A percentile compares a stretch with the other conserved stretches of the same genome.
Conservation (phyloP, 164 flowering plant genomes). For the Kingdonia uniflora region DNA sequence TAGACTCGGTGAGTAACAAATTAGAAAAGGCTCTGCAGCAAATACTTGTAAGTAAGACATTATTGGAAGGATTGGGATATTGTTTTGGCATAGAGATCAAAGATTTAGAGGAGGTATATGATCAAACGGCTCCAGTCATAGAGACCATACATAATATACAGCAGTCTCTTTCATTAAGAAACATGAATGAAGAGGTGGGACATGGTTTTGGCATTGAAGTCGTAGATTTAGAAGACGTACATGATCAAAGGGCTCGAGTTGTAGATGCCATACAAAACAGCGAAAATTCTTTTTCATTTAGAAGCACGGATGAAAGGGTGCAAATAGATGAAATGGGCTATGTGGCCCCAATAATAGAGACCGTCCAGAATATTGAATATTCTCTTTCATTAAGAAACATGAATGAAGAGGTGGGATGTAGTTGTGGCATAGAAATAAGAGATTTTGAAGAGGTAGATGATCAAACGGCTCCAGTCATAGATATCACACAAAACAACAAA, state of each 20-base stretch:
- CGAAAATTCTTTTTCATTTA: too few species aligned
- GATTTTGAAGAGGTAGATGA: slow-evolving; percentile 6
- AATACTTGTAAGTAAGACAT: slow-evolving; percentile 15
- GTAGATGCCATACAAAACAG: too few species aligned
- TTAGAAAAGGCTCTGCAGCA: slow-evolving; percentile 32
- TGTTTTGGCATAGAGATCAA: slow-evolving; percentile 13
- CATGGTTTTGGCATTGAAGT: too few species aligned
- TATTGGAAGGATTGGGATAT: slow-evolving; percentile 20
- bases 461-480: slow-evolving; percentile 8
- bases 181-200: slow-evolving; percentile 7
- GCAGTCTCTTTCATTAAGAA: slow-evolving; percentile 2
- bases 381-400: too few species aligned
- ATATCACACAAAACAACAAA: slow-evolving; percentile 1
- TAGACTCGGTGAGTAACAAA: slow-evolving; percentile 20
- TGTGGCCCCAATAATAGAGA: not conserved
- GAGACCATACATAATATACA: slow-evolving; percentile 1
- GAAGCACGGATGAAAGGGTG: too few species aligned
- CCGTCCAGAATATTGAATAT: not conserved
- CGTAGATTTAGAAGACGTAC: too few species aligned
- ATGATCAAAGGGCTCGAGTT: too few species aligned
- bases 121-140: slow-evolving; percentile 9
- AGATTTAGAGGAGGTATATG: slow-evolving; percentile 5
- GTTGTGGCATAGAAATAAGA: not conserved
- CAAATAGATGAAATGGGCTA: slow-evolving; percentile 4
- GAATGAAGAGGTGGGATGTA: too few species aligned